Evolutionary conservation across 2,329 filamentous ascomycete genomes (phyloP), one percentile per base, ranked within the genome.

Genomic region (Hirsutella minnesotensis): DNA sequence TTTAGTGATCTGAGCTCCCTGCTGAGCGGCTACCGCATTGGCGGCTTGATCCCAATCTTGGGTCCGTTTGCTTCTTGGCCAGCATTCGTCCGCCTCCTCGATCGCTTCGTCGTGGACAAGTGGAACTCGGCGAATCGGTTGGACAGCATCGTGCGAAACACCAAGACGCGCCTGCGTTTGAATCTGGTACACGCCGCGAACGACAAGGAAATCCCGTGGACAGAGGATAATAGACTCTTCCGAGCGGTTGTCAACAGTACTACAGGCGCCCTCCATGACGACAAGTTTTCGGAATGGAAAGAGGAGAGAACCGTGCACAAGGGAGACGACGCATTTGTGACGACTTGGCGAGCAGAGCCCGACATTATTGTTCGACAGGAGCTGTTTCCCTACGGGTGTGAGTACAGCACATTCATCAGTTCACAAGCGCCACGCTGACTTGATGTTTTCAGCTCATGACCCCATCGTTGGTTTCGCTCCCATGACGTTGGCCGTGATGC

Each of bases 181-280:
- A 79, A 75, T 36, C 66, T 95, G 35, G 65, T 96, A 3, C 90
- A 95, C 53, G 85, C 88, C 15, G 72, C 74, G 42, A 77, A 95
- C 54, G 90, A 96, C 57, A 66, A 68, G 45, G 86, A 95, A 52
- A 95, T 96, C 46, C 80, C 85, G 0, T 90, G 78, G 65, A 72
- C 66, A 1, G 80, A 88, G 54, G 78, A 79, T 36, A 73, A 81
- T 51, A 69, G 67, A 49, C 62, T 86, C 2, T 86, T 85, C 56
- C 65, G 65, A 24, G 69, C 73, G 1, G 75, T 79, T 0, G 74
- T 74, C 2, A 70, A 69, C 42, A 73, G 75, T 37, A 68, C 69
- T 2, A 56, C 66, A 3, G 59, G 58, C 5, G 53, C 53, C 1
- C 41, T 65, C 9, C 60, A 62, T 24, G 58, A 64, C 3, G 57